Percentiles rank a stretch among this genome's conserved stretches.
Evolutionary conservation across 176 grass and related monocot genomes (phyloP).

Genomic region (Zizania latifolia): DNA sequence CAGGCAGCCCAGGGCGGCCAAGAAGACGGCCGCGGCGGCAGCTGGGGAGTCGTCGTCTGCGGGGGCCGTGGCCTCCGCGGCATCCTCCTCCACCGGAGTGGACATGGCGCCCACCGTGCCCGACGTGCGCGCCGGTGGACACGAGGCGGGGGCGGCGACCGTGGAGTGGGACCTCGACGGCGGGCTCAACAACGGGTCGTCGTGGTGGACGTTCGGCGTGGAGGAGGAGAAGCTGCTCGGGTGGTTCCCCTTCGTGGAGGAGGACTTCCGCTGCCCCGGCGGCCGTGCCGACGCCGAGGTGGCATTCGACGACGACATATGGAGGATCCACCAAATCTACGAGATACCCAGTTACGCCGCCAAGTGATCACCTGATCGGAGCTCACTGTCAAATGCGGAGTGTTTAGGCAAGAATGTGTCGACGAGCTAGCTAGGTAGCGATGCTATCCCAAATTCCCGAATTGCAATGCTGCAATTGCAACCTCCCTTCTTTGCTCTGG

Average conservation of each 20-base stretch:
- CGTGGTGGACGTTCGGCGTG: conserved; percentile 64
- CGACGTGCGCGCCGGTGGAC: neutral
- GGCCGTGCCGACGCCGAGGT: conserved; percentile 1
- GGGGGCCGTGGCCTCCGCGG: accelerated
- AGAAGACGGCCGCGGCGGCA: neutral
- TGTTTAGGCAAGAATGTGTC: no score
- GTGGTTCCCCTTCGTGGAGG: conserved; percentile 80
- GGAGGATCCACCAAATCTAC: conserved; percentile 54
- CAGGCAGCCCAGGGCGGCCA: no score
- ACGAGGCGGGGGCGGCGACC: neutral
- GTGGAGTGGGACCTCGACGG: conserved; percentile 48
- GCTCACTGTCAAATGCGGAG: no score
- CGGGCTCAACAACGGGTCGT: conserved; percentile 12
- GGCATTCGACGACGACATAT: conserved; percentile 54
- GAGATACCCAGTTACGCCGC: conserved; percentile 43
- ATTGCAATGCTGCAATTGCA: no score
- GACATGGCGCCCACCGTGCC: conserved; percentile 14
- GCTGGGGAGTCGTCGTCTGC: neutral
- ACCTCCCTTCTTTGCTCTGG: no score
- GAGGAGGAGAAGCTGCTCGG: conserved; percentile 69
- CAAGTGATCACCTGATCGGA: conserved; percentile 37
- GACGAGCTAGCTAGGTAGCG: no score
- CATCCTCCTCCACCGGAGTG: neutral
- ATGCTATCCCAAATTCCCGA: no score
- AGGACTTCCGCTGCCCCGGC: conserved; percentile 41